Evolutionary conservation across 805 yeast genomes (phyloP).

Genomic region (Torulaspora delbrueckii): DNA sequence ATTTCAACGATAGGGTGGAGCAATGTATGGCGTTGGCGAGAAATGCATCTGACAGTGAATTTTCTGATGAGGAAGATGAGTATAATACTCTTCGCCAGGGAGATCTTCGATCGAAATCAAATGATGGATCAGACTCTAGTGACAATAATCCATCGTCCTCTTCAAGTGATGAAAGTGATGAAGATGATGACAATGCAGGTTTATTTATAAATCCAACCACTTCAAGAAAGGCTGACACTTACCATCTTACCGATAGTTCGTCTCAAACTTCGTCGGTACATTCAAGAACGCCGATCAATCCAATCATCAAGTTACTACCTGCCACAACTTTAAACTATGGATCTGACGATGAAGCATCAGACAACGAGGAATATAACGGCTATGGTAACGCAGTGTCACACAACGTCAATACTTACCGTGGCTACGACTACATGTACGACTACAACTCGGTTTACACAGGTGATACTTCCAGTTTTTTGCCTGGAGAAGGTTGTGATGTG

Average conservation of each 20-base stretch:
- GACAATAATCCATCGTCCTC: conserved; percentile 16
- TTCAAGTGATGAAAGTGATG: conserved; percentile 23
- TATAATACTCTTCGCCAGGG: not conserved
- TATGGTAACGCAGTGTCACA: conserved; percentile 58
- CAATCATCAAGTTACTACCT: conserved; percentile 75
- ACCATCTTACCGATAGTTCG: conserved; percentile 26
- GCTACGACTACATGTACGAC: conserved; percentile 73
- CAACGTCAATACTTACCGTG: conserved; percentile 65
- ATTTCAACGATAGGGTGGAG: conserved; percentile 89
- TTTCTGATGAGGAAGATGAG: conserved; percentile 33
- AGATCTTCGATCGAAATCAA: conserved; percentile 4
- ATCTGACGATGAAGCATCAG: conserved; percentile 56
- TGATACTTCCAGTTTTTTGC: conserved; percentile 38
- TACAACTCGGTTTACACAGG: conserved; percentile 70
- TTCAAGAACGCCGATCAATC: conserved; percentile 24
- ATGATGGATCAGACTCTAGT: conserved; percentile 2
- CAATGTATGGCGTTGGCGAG: conserved; percentile 77
- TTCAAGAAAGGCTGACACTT: conserved; percentile 28
- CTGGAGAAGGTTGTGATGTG: conserved; percentile 34
- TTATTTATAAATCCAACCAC: conserved; percentile 33
- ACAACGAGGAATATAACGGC: conserved; percentile 37
- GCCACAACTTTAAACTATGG: conserved; percentile 81
- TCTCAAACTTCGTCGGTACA: conserved; percentile 22
- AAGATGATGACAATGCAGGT: conserved; percentile 34
- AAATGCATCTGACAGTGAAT: conserved; percentile 21